These are phyloP conservation scores for Phoma herbarum DNA, from an alignment of 2,329 filamentous ascomycete species.

Conservation along the genomic window DNA sequence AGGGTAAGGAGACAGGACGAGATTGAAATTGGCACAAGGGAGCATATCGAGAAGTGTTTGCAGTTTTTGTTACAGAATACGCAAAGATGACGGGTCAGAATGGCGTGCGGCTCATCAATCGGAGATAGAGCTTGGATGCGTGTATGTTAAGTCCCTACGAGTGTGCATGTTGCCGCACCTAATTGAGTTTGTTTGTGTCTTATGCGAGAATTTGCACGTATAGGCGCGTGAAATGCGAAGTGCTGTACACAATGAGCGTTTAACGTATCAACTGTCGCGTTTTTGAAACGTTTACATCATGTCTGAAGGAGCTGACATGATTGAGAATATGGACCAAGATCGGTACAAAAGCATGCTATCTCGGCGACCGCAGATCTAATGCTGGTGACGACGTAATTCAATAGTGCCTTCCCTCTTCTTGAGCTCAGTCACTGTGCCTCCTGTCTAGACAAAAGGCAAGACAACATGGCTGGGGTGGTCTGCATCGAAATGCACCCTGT, in stretches of 20 bases:
- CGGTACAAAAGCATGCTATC: neutral
- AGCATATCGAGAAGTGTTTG: neutral
- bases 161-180: neutral
- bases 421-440: neutral
- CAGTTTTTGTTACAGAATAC: too few species aligned
- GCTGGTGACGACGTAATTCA: neutral
- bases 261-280: neutral
- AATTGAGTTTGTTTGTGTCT: neutral
- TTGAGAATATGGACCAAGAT: neutral
- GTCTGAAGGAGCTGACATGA: neutral
- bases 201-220: neutral
- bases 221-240: neutral
- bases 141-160: neutral
- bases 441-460: conserved; percentile 37
- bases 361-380: neutral
- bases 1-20: too few species aligned
- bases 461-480: conserved; percentile 52
- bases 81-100: neutral
- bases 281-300: neutral
- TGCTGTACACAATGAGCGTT: neutral
- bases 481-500: conserved; percentile 52
- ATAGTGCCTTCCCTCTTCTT: neutral
- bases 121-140: neutral
- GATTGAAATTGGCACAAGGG: neutral
- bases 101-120: neutral